Conservation (phyloP, 768 basidiomycete genomes). For the Naganishia vishniacii region DNA sequence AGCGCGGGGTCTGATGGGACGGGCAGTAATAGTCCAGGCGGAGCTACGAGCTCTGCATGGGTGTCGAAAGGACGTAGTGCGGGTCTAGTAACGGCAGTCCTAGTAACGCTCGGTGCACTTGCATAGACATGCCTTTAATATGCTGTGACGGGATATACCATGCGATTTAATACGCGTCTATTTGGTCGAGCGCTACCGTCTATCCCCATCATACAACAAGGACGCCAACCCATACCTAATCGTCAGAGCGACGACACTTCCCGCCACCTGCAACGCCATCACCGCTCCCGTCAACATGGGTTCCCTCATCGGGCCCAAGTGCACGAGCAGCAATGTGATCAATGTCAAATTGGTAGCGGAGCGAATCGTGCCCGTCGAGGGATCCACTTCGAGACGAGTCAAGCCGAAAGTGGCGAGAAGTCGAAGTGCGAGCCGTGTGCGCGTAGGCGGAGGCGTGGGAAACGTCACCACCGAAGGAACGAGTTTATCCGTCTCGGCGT, state of each 20-base stretch:
- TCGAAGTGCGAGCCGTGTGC: conserved; percentile 58
- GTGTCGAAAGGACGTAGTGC: too few relatives aligned
- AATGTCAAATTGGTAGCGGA: conserved; percentile 86
- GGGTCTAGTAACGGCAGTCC: neutral
- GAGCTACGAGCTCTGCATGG: neutral
- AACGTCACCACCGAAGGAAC: conserved; percentile 69
- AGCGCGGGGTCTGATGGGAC: neutral
- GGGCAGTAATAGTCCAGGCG: neutral
- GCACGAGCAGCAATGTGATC: conserved; percentile 74
- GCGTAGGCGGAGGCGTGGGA: conserved; percentile 55
- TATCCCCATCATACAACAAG: conserved; percentile 84
- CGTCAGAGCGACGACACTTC: conserved; percentile 74
- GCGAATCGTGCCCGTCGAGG: conserved; percentile 58
- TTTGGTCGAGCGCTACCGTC: conserved; percentile 54
- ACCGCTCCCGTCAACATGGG: conserved; percentile 67
- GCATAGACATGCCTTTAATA: neutral
- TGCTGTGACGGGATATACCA: neutral
- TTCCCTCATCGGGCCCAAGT: conserved; percentile 79
- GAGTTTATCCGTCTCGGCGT: conserved; percentile 67
- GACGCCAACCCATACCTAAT: conserved; percentile 85
- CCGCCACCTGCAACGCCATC: conserved; percentile 69
- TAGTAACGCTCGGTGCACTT: neutral
- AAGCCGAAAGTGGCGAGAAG: conserved; percentile 48
- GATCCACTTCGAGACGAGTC: conserved; percentile 42
- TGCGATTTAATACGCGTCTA: too few relatives aligned